Percentiles rank a stretch among this genome's conserved stretches.
Evolutionary conservation across 495 filamentous ascomycete genomes (phyloP).

Genomic region (Xylaria intraflava): DNA sequence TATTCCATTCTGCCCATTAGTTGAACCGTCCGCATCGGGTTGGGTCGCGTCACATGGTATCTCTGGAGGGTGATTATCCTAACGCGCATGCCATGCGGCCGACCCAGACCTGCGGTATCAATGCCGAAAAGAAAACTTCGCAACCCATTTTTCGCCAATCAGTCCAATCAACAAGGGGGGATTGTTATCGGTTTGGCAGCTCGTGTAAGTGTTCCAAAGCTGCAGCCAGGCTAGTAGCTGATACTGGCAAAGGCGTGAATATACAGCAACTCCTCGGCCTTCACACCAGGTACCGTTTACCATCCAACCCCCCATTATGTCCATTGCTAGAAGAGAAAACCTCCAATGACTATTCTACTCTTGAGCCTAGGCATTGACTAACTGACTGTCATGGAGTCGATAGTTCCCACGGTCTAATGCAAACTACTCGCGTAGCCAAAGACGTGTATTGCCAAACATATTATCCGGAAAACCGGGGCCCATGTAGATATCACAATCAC

Average conservation of each 20-base stretch:
- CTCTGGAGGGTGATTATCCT: conserved; percentile 1
- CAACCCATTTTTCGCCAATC: not conserved
- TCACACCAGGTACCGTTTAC: not conserved
- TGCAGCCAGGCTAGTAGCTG: conserved; percentile 8
- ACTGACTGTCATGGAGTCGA: not conserved
- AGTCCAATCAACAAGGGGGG: not conserved
- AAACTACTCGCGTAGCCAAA: not conserved
- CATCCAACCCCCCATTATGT: not conserved
- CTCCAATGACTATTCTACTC: not conserved
- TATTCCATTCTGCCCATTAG: not conserved
- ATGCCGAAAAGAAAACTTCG: not conserved
- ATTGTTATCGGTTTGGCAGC: not conserved
- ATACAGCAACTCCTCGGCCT: not conserved
- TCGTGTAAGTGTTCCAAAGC: not conserved
- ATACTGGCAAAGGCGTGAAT: not conserved
- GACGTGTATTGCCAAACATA: not conserved
- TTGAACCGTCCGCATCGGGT: not conserved
- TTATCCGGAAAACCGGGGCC: not conserved
- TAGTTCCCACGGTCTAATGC: not conserved
- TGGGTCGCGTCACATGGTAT: conserved; percentile 1
- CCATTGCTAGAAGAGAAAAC: not conserved
- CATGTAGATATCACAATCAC: not conserved
- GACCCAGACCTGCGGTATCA: conserved; percentile 10
- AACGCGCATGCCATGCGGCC: not conserved
- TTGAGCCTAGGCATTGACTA: not conserved